A percentile compares a stretch with the other conserved stretches of the same genome.
phyloP scores from a whole-genome alignment of 208 protist genomes.

The Crithidia expoeki region DNA sequence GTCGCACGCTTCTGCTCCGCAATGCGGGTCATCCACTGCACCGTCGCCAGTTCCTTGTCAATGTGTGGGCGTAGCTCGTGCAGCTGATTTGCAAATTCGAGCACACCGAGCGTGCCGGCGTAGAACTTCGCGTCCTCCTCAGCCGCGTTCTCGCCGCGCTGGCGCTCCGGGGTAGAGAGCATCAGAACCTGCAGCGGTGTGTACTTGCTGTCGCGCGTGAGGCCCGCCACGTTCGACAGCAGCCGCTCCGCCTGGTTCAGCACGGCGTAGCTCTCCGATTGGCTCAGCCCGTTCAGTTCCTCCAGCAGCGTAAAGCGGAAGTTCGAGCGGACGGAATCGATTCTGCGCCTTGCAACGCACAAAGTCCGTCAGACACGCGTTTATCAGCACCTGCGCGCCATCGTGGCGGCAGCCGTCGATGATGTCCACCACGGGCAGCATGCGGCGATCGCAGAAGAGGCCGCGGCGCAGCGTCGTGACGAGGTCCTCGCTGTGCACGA shows the following conservation, averaged over 20 bases:
- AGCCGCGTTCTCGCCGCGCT: constrained; percentile 21
- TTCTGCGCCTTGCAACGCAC: constrained; percentile 83
- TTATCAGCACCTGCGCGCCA: constrained; percentile 86
- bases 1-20: constrained; percentile 19
- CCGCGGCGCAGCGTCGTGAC: constrained; percentile 78
- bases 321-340: constrained; percentile 76
- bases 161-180: constrained; percentile 68
- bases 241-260: constrained; percentile 77
- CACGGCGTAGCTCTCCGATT: constrained; percentile 84
- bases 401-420: constrained; percentile 86
- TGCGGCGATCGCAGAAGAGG: constrained; percentile 81
- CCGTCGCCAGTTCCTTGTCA: constrained; percentile 55
- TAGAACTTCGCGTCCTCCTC: constrained; percentile 46
- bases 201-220: constrained; percentile 52
- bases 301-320: constrained; percentile 87
- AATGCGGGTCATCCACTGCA: constrained; percentile 35
- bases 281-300: constrained; percentile 89
- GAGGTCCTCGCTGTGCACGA: constrained; percentile 82
- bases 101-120: constrained; percentile 61
- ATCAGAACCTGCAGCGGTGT: constrained; percentile 57
- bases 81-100: constrained; percentile 66
- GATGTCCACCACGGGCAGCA: constrained; percentile 84
- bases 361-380: constrained; percentile 86
- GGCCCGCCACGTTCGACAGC: constrained; percentile 73
- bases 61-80: constrained; percentile 80